A percentile compares a stretch with the other conserved stretches of the same genome.
These are phyloP conservation scores for Alternaria sp. DNA, from an alignment of 2,329 filamentous ascomycete species.

Conservation along the genomic window DNA sequence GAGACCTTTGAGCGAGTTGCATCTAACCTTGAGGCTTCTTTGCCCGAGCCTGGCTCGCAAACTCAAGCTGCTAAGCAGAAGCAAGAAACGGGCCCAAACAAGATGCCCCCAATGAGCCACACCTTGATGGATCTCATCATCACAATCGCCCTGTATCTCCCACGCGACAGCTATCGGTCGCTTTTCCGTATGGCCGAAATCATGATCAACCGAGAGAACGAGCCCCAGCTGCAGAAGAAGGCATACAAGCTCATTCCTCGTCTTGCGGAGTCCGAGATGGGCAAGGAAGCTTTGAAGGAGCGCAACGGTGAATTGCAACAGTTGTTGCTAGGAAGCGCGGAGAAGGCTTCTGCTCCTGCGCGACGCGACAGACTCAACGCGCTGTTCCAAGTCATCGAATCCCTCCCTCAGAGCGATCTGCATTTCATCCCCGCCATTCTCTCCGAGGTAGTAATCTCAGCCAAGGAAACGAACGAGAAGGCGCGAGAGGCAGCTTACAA, in stretches of 20 bases:
- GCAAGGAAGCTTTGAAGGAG: slow-evolving; percentile 76
- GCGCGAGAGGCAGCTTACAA: slow-evolving; percentile 90
- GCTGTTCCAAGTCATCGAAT: slow-evolving; percentile 79
- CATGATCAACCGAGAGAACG: slow-evolving; percentile 79
- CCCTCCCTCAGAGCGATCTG: slow-evolving; percentile 76
- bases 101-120: slow-evolving; percentile 89
- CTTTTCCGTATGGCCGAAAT: slow-evolving; percentile 87
- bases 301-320: slow-evolving; percentile 79
- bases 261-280: slow-evolving; percentile 79
- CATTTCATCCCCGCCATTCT: slow-evolving; percentile 93
- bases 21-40: slow-evolving; percentile 23
- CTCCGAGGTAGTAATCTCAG: slow-evolving; percentile 92
- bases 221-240: slow-evolving; percentile 97
- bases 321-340: slow-evolving; percentile 78
- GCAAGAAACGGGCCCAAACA: slow-evolving; percentile 66
- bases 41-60: slow-evolving; percentile 57
- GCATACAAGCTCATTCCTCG: slow-evolving; percentile 97
- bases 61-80: slow-evolving; percentile 70
- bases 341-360: slow-evolving; percentile 86
- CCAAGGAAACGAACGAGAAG: slow-evolving; percentile 97
- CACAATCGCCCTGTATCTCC: slow-evolving; percentile 92
- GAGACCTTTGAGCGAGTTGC: slow-evolving; percentile 17
- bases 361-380: slow-evolving; percentile 85
- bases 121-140: slow-evolving; percentile 97
- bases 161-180: slow-evolving; percentile 80